These are phyloP conservation scores for Pseudogymnoascus sp. DNA, from an alignment of 2,329 filamentous ascomycete species.

Conservation along the genomic window DNA sequence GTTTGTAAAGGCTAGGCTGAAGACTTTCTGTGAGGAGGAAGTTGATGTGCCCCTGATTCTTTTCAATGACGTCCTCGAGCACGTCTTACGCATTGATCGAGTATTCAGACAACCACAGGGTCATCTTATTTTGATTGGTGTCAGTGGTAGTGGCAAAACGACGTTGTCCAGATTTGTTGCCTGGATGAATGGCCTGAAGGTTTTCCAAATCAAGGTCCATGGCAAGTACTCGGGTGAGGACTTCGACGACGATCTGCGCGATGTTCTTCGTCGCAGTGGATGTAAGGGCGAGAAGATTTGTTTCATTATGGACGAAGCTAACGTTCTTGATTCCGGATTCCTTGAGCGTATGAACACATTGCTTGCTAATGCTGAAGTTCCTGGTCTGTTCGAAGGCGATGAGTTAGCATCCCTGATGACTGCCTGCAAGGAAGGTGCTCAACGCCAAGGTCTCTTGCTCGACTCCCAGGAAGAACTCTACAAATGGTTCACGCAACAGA, in stretches of 20 bases:
- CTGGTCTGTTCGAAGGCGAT: conserved; percentile 97
- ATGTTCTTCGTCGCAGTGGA: conserved; percentile 85
- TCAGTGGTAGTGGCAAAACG: conserved; percentile 97
- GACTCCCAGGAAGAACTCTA: conserved; percentile 99
- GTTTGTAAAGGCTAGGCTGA: conserved; percentile 93
- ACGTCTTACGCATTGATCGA: conserved; percentile 95
- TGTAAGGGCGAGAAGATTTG: conserved; percentile 99
- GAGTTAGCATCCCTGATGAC: conserved; percentile 99
- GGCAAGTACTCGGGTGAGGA: conserved; percentile 97
- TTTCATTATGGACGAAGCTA: conserved; percentile 99
- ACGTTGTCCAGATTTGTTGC: conserved; percentile 96
- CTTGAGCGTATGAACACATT: conserved; percentile 98
- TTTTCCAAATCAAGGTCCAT: conserved; percentile 99
- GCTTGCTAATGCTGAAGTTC: conserved; percentile 97
- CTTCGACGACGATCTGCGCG: conserved; percentile 94
- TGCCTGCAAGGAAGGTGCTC: conserved; percentile 95
- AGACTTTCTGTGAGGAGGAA: conserved; percentile 98
- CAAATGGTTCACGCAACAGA: conserved; percentile 99
- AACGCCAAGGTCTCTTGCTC: conserved; percentile 87
- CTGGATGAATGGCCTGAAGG: conserved; percentile 99
- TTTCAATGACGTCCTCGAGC: conserved; percentile 99
- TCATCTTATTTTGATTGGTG: conserved; percentile 95
- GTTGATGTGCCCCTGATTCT: conserved; percentile 96
- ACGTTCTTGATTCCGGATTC: conserved; percentile 97
- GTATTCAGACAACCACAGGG: conserved; percentile 98